These are phyloP conservation scores for Blastomyces emzantsi DNA, from an alignment of 2,329 filamentous ascomycete genomes.

Conservation along the genomic window DNA sequence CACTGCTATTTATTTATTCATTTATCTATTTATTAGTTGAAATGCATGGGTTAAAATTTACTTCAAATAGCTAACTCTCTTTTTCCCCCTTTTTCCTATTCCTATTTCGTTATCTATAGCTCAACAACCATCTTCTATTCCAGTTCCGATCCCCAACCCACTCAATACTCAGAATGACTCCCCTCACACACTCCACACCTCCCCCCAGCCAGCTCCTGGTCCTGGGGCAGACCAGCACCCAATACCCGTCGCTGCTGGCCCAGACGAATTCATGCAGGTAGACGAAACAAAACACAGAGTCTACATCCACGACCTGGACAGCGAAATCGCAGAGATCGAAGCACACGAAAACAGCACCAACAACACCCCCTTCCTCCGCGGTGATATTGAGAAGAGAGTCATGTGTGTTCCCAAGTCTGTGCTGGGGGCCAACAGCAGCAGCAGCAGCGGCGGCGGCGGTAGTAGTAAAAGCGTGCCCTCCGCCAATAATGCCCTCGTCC, in stretches of 20 bases:
- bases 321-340: conserved; percentile 66
- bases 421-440: conserved; percentile 39
- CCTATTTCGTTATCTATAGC: background rate
- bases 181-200: background rate
- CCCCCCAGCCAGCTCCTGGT: background rate
- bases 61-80: background rate
- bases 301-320: conserved; percentile 85
- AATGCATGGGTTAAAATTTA: background rate
- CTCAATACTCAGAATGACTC: background rate
- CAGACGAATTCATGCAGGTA: conserved; percentile 64
- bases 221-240: background rate
- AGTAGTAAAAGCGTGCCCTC: conserved; percentile 25
- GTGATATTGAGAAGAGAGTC: conserved; percentile 69
- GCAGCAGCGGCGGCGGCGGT: conserved; percentile 26
- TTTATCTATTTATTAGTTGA: background rate
- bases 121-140: background rate
- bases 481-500: conserved; percentile 61
- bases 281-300: conserved; percentile 81
- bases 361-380: conserved; percentile 68
- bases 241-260: background rate
- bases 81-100: background rate
- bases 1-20: background rate
- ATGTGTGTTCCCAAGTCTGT: conserved; percentile 59
- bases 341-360: conserved; percentile 44
- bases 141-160: background rate